Base-by-base conservation (phyloP, 2,329 filamentous ascomycete genomes). In the Gaeumannomyces sp. region DNA sequence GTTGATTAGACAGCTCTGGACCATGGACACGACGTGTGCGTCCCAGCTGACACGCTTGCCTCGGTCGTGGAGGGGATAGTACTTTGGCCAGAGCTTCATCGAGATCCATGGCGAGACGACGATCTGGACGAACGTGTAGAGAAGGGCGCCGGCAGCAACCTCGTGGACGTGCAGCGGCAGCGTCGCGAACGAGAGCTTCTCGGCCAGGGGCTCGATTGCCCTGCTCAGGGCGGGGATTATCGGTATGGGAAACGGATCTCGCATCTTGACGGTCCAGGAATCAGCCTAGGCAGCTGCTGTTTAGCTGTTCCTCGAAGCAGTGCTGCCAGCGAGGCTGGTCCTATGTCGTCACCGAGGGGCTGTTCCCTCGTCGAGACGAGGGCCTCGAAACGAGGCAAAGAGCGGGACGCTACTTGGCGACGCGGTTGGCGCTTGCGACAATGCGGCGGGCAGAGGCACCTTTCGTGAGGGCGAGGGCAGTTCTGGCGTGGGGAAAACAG, bases 21-120 rank as follows among this genome's bases (percentile, higher is more conserved):
- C 81, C 69, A 95, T 83, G n/a, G 90, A 93, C 38, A 95, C 91
- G 64, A 94, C 88, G 73, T 94, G 92, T 29, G 92, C 89, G 74
- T 96, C 87, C 92, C 92, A 95, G 80, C 90, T 95, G 67, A 92
- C 80, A 73, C 83, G 84, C 65, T 89, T 91, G 64, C 84, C 82
- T 31, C 80, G 77, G 61, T 86, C 84, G 70, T 92, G 82, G 61
- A 77, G 76, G 38, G 79, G 74, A 77, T 95, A 95, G 69, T 84
- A 81, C 60, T 80, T 71, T 3, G 89, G 85, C 68, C 89, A 87
- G 66, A 92, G 74, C 65, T 79, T 72, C 60, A 77, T 80, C 45
- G 90, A 93, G 50, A 93, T 64, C 57, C 80, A 72, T 8, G 92
- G 92, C 63, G 91, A 89, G 67, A 93, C 72, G 67, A 86, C 82